Evolutionary conservation across 2,329 filamentous ascomycete genomes (phyloP).

Genomic region (Paramyrothecium sp.): DNA sequence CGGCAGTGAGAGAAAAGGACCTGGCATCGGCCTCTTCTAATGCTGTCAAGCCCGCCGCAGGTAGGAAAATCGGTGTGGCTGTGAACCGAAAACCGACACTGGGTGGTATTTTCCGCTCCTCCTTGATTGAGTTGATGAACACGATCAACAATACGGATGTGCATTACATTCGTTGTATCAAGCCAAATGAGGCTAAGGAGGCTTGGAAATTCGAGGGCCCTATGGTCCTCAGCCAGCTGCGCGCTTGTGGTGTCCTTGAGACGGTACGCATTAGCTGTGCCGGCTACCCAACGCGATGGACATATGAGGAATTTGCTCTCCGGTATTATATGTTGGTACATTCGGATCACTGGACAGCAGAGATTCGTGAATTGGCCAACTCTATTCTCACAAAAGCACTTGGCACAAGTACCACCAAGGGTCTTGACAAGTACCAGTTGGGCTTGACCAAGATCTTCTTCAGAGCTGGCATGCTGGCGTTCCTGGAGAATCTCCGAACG

Average conservation of each 20-base stretch:
- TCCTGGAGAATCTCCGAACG: slow-evolving; percentile 91
- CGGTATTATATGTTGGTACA: slow-evolving; percentile 98
- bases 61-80: slow-evolving; percentile 85
- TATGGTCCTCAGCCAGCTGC: slow-evolving; percentile 95
- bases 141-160: slow-evolving; percentile 98
- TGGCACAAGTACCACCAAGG: slow-evolving; percentile 70
- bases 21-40: slow-evolving; percentile 59
- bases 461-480: slow-evolving; percentile 97
- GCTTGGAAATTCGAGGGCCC: slow-evolving; percentile 98
- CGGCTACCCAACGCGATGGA: slow-evolving; percentile 97
- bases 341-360: slow-evolving; percentile 85
- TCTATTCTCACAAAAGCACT: slow-evolving; percentile 87
- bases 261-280: slow-evolving; percentile 97
- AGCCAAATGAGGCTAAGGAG: slow-evolving; percentile 95
- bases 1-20: slow-evolving; percentile 88
- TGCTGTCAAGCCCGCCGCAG: slow-evolving; percentile 77
- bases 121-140: slow-evolving; percentile 94
- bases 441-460: slow-evolving; percentile 99
- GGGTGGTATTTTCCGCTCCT: slow-evolving; percentile 98
- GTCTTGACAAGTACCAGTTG: slow-evolving; percentile 92
- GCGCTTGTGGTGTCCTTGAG: slow-evolving; percentile 97
- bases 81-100: slow-evolving; percentile 96
- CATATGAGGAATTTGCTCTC: slow-evolving; percentile 95
- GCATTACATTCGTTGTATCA: slow-evolving; percentile 98
- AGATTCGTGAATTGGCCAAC: slow-evolving; percentile 92